Evolutionary conservation across 2,329 filamentous ascomycete genomes (phyloP).

Genomic region (Zymoseptoria tritici): DNA sequence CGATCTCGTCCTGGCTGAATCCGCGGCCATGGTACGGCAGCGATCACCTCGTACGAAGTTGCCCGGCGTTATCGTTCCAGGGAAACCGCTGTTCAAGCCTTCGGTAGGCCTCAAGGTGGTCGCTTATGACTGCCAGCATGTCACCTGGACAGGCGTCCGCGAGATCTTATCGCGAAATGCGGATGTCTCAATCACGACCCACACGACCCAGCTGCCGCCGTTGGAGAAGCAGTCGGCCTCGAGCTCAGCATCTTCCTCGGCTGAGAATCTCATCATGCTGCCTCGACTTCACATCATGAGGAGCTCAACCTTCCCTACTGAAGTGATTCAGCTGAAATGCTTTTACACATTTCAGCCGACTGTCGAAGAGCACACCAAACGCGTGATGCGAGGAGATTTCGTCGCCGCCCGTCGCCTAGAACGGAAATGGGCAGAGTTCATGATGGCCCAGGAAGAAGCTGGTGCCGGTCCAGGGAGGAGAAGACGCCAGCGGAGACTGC

Average conservation of each 20-base stretch:
- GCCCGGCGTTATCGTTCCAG: constrained; percentile 26
- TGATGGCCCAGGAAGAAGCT: constrained; percentile 84
- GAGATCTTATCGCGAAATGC: constrained; percentile 82
- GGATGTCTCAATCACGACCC: constrained; percentile 52
- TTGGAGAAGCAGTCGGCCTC: constrained; percentile 14
- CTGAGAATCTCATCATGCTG: constrained; percentile 12
- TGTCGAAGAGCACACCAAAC: constrained; percentile 85
- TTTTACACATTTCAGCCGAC: constrained; percentile 95
- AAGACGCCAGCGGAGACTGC: constrained; percentile 65
- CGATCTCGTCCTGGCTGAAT: constrained; percentile 77
- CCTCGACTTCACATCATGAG: constrained; percentile 25
- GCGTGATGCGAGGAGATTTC: constrained; percentile 71
- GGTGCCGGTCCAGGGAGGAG: constrained; percentile 61
- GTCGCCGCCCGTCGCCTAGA: constrained; percentile 70
- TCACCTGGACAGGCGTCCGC: constrained; percentile 86
- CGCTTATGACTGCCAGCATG: constrained; percentile 83
- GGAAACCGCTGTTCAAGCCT: constrained; percentile 24
- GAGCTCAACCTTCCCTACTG: constrained; percentile 56
- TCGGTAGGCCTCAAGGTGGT: constrained; percentile 64
- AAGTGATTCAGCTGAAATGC: constrained; percentile 82
- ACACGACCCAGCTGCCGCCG: constrained; percentile 21
- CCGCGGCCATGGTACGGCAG: constrained; percentile 66
- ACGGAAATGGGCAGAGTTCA: constrained; percentile 86
- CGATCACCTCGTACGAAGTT: constrained; percentile 37
- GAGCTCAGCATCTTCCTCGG: constrained; percentile 19